phyloP scores from a whole-genome alignment of 495 filamentous ascomycete genomes.

The Penicillium nucicola region DNA sequence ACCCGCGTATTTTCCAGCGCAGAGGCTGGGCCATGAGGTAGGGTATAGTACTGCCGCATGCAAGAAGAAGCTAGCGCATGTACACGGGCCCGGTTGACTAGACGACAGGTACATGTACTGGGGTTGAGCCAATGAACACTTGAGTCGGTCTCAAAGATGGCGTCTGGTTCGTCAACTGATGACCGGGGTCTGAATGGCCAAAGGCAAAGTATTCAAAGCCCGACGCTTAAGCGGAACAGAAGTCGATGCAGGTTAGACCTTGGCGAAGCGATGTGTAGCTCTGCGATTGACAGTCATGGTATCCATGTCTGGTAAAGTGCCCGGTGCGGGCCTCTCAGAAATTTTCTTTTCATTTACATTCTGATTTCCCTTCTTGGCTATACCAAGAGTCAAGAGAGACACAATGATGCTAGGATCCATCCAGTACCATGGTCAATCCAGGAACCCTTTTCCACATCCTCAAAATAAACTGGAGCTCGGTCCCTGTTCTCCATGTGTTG shows the following conservation, averaged over 20 bases:
- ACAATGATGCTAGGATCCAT: background rate
- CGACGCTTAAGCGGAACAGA: slow-evolving; percentile 8
- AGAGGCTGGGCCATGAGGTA: slow-evolving; percentile 10
- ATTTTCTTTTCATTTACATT: background rate
- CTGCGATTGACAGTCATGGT: slow-evolving; percentile 3
- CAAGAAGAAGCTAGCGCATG: slow-evolving; percentile 12
- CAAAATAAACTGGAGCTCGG: background rate
- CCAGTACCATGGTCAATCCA: background rate
- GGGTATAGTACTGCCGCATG: slow-evolving; percentile 4
- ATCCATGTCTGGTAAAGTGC: background rate
- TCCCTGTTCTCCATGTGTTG: background rate
- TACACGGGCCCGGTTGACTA: slow-evolving; percentile 15
- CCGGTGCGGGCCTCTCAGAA: background rate
- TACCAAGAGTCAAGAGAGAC: too few species aligned
- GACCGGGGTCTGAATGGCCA: slow-evolving; percentile 2
- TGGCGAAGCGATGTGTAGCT: slow-evolving; percentile 13
- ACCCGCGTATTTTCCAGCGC: slow-evolving; percentile 7
- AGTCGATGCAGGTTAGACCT: slow-evolving; percentile 13
- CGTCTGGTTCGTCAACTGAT: slow-evolving; percentile 2
- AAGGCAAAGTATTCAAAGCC: slow-evolving; percentile 9
- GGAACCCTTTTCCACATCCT: background rate
- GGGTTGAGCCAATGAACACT: slow-evolving; percentile 11
- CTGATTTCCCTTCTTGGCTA: background rate
- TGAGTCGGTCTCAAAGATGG: slow-evolving; percentile 1
- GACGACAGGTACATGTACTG: slow-evolving; percentile 12